Evolutionary conservation across 495 filamentous ascomycete genomes (phyloP).

Genomic region (Penicillium cataractarum): DNA sequence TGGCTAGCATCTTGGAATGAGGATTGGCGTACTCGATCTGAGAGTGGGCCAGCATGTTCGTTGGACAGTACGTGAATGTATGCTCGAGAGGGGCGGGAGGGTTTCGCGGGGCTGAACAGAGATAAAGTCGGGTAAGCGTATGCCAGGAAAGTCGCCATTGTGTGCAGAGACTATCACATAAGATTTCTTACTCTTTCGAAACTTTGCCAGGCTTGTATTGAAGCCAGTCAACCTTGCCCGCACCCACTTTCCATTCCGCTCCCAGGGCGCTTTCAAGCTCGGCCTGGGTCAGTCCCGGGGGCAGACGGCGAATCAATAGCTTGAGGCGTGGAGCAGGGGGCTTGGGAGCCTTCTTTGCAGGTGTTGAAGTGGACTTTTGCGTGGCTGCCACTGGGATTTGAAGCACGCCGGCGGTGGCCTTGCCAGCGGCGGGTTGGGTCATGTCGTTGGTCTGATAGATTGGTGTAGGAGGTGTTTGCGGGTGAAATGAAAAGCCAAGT

Average conservation of each 20-base stretch:
- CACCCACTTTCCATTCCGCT: constrained; percentile 78
- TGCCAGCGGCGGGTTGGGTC: constrained; percentile 41
- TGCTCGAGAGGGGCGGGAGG: constrained; percentile 73
- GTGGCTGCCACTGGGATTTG: constrained; percentile 59
- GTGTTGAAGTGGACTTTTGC: constrained; percentile 56
- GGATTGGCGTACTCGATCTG: constrained; percentile 64
- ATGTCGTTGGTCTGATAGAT: constrained; percentile 28
- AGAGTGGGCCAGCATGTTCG: constrained; percentile 61
- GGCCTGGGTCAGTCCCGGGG: constrained; percentile 78
- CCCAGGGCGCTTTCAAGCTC: constrained; percentile 78
- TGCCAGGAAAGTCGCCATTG: constrained; percentile 7
- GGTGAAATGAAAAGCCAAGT: background rate
- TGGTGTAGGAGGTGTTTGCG: background rate
- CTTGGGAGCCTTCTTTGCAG: constrained; percentile 54
- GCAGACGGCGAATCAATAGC: constrained; percentile 80
- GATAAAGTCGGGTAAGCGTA: constrained; percentile 18
- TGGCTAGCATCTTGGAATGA: constrained; percentile 76
- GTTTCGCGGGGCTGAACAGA: constrained; percentile 69
- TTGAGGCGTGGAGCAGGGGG: constrained; percentile 70
- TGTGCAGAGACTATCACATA: background rate
- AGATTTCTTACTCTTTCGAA: constrained; percentile 73
- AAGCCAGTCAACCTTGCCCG: constrained; percentile 83
- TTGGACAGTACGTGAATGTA: constrained; percentile 73
- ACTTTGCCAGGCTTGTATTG: constrained; percentile 79
- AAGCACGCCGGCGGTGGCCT: constrained; percentile 59